Percentiles rank a stretch among this genome's conserved stretches.
phyloP scores from a whole-genome alignment of 345 rosid species.

The Melaleuca quinquenervia region DNA sequence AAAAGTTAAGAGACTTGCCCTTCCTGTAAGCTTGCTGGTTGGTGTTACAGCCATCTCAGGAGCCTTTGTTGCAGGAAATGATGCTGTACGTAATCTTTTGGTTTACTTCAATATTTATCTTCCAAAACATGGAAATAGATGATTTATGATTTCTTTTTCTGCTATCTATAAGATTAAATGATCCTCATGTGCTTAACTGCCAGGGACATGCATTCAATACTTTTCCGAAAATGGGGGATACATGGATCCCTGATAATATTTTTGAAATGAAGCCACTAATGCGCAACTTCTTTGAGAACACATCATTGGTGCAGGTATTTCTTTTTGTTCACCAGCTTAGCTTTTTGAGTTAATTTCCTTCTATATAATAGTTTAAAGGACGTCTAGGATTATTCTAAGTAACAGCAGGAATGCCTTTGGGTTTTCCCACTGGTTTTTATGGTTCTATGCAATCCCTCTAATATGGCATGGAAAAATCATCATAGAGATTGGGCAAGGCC shows the following conservation, averaged over 20 bases:
- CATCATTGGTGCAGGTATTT: constrained; percentile 76
- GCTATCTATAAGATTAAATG: background rate
- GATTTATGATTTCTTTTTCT: background rate
- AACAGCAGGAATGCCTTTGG: background rate
- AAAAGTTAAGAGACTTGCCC: constrained; percentile 70
- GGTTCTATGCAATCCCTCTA: background rate
- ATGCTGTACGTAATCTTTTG: constrained; percentile 48
- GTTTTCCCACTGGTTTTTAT: background rate
- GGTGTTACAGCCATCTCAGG: constrained; percentile 88
- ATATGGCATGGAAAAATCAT: background rate
- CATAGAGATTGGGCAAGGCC: background rate
- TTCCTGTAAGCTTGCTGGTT: constrained; percentile 74
- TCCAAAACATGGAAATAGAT: background rate
- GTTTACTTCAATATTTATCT: background rate
- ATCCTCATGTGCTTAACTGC: background rate
- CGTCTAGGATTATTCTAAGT: background rate
- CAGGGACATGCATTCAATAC: constrained; percentile 88
- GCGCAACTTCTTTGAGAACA: constrained; percentile 90
- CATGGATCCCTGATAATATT: constrained; percentile 79
- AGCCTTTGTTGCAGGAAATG: constrained; percentile 97
- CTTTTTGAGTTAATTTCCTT: background rate
- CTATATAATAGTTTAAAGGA: background rate
- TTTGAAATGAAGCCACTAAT: constrained; percentile 72
- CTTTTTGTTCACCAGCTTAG: background rate
- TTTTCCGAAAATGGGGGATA: constrained; percentile 89